Conservation (phyloP, 768 basidiomycete genomes). For the Boletus coccyginus region DNA sequence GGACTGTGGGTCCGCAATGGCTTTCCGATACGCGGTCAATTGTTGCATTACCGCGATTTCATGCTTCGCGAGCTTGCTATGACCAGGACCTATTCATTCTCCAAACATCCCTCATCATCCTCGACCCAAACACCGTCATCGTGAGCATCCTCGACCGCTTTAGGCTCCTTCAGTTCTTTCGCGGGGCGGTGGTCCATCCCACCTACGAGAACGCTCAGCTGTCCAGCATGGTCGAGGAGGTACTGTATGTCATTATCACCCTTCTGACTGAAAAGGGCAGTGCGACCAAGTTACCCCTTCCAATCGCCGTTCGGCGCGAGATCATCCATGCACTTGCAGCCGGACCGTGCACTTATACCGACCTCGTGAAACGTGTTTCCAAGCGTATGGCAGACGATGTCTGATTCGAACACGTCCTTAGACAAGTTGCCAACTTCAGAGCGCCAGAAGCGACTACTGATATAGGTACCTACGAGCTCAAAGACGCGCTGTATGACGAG, state of each 20-base stretch:
- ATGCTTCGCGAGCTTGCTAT: conserved; percentile 95
- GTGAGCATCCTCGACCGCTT: conserved; percentile 86
- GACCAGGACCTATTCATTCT: conserved; percentile 94
- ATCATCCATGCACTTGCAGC: conserved; percentile 89
- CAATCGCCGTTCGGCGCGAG: conserved; percentile 70
- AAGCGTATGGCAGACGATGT: conserved; percentile 86
- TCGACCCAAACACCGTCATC: conserved; percentile 80
- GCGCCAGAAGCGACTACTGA: conserved; percentile 77
- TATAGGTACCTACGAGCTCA: conserved; percentile 84
- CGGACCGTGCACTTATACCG: conserved; percentile 85
- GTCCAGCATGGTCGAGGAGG: conserved; percentile 87
- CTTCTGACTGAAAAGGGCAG: conserved; percentile 80
- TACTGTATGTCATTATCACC: conserved; percentile 83
- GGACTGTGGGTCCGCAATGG: conserved; percentile 99
- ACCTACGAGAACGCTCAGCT: conserved; percentile 70
- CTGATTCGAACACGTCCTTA: conserved; percentile 75
- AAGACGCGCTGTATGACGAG: conserved; percentile 77
- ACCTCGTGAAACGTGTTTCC: conserved; percentile 86
- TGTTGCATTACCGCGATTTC: conserved; percentile 94
- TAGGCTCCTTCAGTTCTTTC: conserved; percentile 76
- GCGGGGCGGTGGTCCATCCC: conserved; percentile 51
- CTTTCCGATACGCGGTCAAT: conserved; percentile 90
- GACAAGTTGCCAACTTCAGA: conserved; percentile 77
- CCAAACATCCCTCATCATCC: conserved; percentile 76
- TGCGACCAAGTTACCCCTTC: conserved; percentile 64